Conservation (phyloP, 352 stramenopile species). For the Pythium myriotylum region DNA sequence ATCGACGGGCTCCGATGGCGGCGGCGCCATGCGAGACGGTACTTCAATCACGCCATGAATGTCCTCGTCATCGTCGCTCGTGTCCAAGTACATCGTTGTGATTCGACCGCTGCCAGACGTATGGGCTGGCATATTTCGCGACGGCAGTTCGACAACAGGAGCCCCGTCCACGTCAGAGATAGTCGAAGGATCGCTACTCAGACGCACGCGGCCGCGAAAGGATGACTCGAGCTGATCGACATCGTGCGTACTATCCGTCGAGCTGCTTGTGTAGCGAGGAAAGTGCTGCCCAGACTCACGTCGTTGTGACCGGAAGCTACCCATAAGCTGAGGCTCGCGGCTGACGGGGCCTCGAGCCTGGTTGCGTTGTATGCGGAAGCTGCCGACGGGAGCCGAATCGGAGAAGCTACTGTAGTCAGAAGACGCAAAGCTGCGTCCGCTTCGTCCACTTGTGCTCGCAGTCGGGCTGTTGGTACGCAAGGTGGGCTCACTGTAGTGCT, state of each 20-base stretch:
- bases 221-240: slow-evolving; percentile 17
- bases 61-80: slow-evolving; percentile 9
- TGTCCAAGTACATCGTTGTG: slow-evolving; percentile 1
- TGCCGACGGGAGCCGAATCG: not conserved
- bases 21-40: slow-evolving; percentile 25
- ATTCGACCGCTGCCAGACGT: not conserved
- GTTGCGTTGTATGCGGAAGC: slow-evolving; percentile 6
- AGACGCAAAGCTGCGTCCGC: slow-evolving; percentile 17
- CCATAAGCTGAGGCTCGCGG: slow-evolving; percentile 3
- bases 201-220: slow-evolving; percentile 17
- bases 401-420: slow-evolving; percentile 21
- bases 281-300: slow-evolving; percentile 1
- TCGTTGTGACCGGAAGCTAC: slow-evolving; percentile 5
- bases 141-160: slow-evolving; percentile 13
- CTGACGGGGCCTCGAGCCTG: slow-evolving; percentile 9
- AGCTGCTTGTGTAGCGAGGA: slow-evolving; percentile 6
- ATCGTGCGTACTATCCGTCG: slow-evolving; percentile 22
- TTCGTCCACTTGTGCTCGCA: slow-evolving; percentile 4
- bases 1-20: slow-evolving; percentile 28
- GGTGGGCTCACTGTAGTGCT: slow-evolving; percentile 19
- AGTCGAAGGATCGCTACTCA: slow-evolving; percentile 19
- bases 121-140: not conserved
- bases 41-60: slow-evolving; percentile 43
- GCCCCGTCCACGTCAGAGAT: slow-evolving; percentile 11
- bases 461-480: slow-evolving; percentile 18